Conservation (phyloP, 2,329 filamentous ascomycete species). For the Xylariales sp. region DNA sequence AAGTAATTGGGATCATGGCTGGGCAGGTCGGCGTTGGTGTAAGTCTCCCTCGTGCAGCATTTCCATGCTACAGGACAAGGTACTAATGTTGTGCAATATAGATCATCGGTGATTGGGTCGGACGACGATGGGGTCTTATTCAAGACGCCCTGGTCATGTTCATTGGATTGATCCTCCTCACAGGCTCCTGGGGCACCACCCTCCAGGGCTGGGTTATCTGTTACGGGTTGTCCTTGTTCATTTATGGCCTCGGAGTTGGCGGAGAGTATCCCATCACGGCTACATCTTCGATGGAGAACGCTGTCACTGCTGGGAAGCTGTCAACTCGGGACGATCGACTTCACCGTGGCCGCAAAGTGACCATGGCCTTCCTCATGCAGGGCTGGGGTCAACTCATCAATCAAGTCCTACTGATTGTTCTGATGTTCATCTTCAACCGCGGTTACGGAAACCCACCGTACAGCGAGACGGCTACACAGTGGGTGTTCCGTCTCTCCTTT, state of each 20-base stretch:
- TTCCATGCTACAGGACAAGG: slow-evolving; percentile 1
- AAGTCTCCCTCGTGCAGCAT: slow-evolving; percentile 24
- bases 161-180: slow-evolving; percentile 84
- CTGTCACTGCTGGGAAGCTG: slow-evolving; percentile 76
- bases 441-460: slow-evolving; percentile 74
- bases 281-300: slow-evolving; percentile 90
- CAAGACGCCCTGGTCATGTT: slow-evolving; percentile 96
- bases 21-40: slow-evolving; percentile 86
- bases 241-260: slow-evolving; percentile 72
- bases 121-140: slow-evolving; percentile 90
- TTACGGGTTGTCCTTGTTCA: slow-evolving; percentile 92
- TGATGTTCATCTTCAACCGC: slow-evolving; percentile 84
- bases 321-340: slow-evolving; percentile 91
- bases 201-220: slow-evolving; percentile 95
- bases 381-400: slow-evolving; percentile 97
- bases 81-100: slow-evolving; percentile 21
- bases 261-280: slow-evolving; percentile 97
- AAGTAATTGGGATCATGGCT: slow-evolving; percentile 91
- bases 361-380: slow-evolving; percentile 95
- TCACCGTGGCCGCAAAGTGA: slow-evolving; percentile 93
- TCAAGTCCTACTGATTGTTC: slow-evolving; percentile 81
- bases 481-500: slow-evolving; percentile 88
- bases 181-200: slow-evolving; percentile 80
- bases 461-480: slow-evolving; percentile 71
- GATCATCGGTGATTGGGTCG: slow-evolving; percentile 67